A percentile compares a stretch with the other conserved stretches of the same genome.
These are phyloP conservation scores for Gomphus sp. DNA, from an alignment of 1,284 basidiomycete genomes.

Conservation along the genomic window DNA sequence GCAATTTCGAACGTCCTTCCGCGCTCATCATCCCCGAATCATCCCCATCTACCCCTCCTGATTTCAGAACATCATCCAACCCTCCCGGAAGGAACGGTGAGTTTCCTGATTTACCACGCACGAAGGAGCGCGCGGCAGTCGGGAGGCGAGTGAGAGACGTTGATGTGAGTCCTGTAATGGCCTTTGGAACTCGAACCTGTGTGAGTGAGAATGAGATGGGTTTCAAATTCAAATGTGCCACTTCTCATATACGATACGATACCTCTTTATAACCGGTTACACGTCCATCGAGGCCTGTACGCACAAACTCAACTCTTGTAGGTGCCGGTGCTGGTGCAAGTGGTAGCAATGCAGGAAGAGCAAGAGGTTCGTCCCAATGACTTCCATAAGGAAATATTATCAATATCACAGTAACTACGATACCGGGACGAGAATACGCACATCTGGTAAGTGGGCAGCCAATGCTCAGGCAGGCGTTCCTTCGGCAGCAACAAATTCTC, in stretches of 20 bases:
- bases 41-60: not conserved
- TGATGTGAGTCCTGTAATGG: conserved; percentile 57
- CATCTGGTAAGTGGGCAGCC: conserved; percentile 71
- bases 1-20: conserved; percentile 19
- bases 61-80: conserved; percentile 44
- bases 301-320: conserved; percentile 68
- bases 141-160: conserved; percentile 81
- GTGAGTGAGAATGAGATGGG: conserved; percentile 7
- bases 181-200: conserved; percentile 41
- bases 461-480: conserved; percentile 52
- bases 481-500: conserved; percentile 58
- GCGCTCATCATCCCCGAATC: not conserved
- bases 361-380: conserved; percentile 58
- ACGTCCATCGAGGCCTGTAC: conserved; percentile 69
- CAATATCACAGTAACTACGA: not conserved
- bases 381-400: conserved; percentile 29
- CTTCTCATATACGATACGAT: not conserved
- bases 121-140: conserved; percentile 71
- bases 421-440: conserved; percentile 26
- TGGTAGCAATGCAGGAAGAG: conserved; percentile 52
- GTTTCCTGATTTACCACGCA: conserved; percentile 86
- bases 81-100: conserved; percentile 92
- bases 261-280: conserved; percentile 79
- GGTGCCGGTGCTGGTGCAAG: conserved; percentile 66
- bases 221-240: not conserved